A percentile compares a stretch with the other conserved stretches of the same genome.
Evolutionary conservation across 257 asterid genomes (phyloP).

Genomic region (Thymus mandschuricus): DNA sequence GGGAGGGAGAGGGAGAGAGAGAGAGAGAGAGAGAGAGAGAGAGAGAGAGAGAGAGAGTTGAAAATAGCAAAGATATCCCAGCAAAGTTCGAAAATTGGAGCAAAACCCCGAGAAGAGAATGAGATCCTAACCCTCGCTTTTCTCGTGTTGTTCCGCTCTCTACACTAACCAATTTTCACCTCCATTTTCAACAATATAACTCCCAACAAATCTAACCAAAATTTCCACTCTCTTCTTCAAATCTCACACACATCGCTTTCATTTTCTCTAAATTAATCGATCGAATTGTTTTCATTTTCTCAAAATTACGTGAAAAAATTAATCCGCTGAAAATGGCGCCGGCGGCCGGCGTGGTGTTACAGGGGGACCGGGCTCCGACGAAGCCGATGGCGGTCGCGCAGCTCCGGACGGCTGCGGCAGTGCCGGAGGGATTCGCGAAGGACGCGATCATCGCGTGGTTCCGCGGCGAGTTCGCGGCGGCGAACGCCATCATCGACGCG

Average conservation of each 20-base stretch:
- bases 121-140: conserved; percentile 49
- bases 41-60: too few species aligned
- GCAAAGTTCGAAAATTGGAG: conserved; percentile 22
- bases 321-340: conserved; percentile 68
- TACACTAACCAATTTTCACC: conserved; percentile 22
- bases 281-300: neutral
- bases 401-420: conserved; percentile 37
- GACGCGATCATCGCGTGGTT: conserved; percentile 93
- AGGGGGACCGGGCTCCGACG: conserved; percentile 53
- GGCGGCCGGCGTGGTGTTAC: conserved; percentile 62
- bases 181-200: conserved; percentile 20
- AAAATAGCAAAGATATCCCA: neutral
- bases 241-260: neutral
- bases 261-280: neutral
- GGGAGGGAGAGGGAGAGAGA: too few species aligned
- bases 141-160: conserved; percentile 33
- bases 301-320: conserved; percentile 2
- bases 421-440: conserved; percentile 66
- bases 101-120: conserved; percentile 33
- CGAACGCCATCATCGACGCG: conserved; percentile 94
- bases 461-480: conserved; percentile 95
- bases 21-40: too few species aligned
- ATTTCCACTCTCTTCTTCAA: neutral
- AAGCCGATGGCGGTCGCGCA: conserved; percentile 49
- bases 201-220: conserved; percentile 12